These are phyloP conservation scores for Scheffersomyces lignosus DNA, from an alignment of 805 yeast species.

Conservation along the genomic window DNA sequence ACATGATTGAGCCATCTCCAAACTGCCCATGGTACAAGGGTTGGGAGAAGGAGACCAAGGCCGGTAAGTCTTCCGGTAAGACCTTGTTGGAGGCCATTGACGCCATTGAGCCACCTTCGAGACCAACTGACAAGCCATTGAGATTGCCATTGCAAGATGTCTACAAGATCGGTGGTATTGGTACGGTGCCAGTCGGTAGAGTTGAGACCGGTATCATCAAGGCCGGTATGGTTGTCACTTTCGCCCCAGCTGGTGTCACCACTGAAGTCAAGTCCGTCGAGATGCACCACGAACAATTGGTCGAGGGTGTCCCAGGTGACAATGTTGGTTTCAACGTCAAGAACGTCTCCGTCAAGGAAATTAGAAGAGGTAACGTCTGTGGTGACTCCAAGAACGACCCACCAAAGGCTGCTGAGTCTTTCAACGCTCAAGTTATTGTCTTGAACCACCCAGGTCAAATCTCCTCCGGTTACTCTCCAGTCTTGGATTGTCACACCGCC, in stretches of 20 bases:
- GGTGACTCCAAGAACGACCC: constrained; percentile 91
- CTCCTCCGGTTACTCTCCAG: constrained; percentile 89
- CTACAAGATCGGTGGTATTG: constrained; percentile 91
- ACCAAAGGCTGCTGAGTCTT: constrained; percentile 74
- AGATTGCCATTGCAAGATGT: constrained; percentile 90
- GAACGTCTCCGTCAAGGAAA: constrained; percentile 86
- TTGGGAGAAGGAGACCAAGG: constrained; percentile 76
- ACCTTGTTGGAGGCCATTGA: constrained; percentile 85
- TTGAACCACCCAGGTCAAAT: constrained; percentile 93
- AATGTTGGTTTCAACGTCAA: constrained; percentile 88
- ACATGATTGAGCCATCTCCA: constrained; percentile 81
- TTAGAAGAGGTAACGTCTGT: constrained; percentile 90
- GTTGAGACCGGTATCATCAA: constrained; percentile 90
- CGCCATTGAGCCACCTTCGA: constrained; percentile 73
- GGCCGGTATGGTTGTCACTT: constrained; percentile 87
- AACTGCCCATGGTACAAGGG: constrained; percentile 91
- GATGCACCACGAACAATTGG: constrained; percentile 82
- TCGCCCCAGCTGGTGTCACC: constrained; percentile 89
- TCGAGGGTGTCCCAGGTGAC: constrained; percentile 88
- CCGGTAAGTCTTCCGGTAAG: constrained; percentile 70
- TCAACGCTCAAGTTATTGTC: constrained; percentile 81
- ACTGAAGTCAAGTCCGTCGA: constrained; percentile 89
- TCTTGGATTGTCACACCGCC: constrained; percentile 89
- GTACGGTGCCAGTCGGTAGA: constrained; percentile 92
- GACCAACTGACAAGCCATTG: constrained; percentile 85